phyloP scores from a whole-genome alignment of 768 basidiomycete species.

The Suillus subluteus region DNA sequence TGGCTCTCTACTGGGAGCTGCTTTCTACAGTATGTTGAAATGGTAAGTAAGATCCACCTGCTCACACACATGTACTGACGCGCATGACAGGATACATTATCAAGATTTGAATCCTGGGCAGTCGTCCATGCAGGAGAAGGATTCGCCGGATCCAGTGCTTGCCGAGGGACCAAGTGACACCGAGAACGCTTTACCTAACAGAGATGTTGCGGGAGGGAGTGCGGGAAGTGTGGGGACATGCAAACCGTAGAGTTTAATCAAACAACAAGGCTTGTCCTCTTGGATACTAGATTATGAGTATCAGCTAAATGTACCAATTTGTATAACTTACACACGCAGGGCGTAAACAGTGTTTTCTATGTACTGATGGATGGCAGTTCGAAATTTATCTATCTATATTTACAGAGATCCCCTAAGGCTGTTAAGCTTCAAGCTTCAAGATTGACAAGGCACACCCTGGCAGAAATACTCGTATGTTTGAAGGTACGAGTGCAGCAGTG shows the following conservation, averaged over 20 bases:
- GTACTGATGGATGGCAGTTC: neutral
- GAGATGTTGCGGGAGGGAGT: neutral
- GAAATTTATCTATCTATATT: neutral
- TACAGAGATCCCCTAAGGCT: neutral
- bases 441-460: no score
- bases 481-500: no score
- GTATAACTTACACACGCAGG: neutral
- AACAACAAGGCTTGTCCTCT: neutral
- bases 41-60: slow-evolving; percentile 33
- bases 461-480: no score
- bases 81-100: slow-evolving; percentile 27
- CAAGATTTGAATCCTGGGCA: slow-evolving; percentile 33
- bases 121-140: slow-evolving; percentile 27
- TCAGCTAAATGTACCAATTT: neutral
- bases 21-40: slow-evolving; percentile 62
- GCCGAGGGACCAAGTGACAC: neutral
- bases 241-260: neutral
- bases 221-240: neutral
- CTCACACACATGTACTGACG: slow-evolving; percentile 13
- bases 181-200: neutral
- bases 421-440: neutral
- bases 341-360: neutral
- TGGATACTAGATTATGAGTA: neutral
- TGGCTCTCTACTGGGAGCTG: slow-evolving; percentile 61
- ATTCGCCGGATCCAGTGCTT: slow-evolving; percentile 26